Base-by-base conservation (phyloP, 2,329 filamentous ascomycete species). In the Aphanoascus verrucosus region DNA sequence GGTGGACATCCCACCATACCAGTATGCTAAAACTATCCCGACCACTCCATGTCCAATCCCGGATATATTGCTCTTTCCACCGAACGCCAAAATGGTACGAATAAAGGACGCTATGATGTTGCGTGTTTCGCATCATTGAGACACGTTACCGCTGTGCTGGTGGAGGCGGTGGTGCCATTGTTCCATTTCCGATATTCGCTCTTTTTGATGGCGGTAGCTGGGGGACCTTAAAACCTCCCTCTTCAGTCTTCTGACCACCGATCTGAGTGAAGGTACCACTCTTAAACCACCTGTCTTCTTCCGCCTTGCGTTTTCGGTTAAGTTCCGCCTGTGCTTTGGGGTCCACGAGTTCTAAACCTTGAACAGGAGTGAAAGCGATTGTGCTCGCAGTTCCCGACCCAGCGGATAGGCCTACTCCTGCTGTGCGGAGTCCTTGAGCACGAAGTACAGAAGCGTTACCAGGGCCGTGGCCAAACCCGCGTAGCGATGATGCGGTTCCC, bases 281-380 rank as follows among this genome's bases (percentile, higher is more conserved):
- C 70, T 93, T 94, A 75, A 98, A 98, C 85, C 89, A 98, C 37
- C 88, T 78, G 66, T 97, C 91, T 66, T 95, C 88, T 59, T 97
- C 93, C 0, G 88, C 90, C 67, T 95, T 94, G 58, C 89, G 77
- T 75, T 97, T 97, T 62, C 88, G 80, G 65, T 80, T 89, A 67
- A 94, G 79, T 72, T 96, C 89, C 6, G 88, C 86, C 61, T 89
- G 83, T 54, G 86, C 81, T 74, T 93, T 95, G 19, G 93, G 93
- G 67, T 97, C 91, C 5, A 97, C 90, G 11, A 98, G 79, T 73
- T 98, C 91, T 38, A 98, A 77, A 1, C 93, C 93, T 65, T 97
- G 93, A 14, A 94, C 88, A 1, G 91, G 89, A 1, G 90, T 96
- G 64, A 98, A 98, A 0, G 90, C 86, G 61, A 98, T 81, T 48